Percentiles rank a stretch among this genome's conserved stretches.
Evolutionary conservation across 2,329 filamentous ascomycete genomes (phyloP).

Genomic region (Biscogniauxia mediterranea): DNA sequence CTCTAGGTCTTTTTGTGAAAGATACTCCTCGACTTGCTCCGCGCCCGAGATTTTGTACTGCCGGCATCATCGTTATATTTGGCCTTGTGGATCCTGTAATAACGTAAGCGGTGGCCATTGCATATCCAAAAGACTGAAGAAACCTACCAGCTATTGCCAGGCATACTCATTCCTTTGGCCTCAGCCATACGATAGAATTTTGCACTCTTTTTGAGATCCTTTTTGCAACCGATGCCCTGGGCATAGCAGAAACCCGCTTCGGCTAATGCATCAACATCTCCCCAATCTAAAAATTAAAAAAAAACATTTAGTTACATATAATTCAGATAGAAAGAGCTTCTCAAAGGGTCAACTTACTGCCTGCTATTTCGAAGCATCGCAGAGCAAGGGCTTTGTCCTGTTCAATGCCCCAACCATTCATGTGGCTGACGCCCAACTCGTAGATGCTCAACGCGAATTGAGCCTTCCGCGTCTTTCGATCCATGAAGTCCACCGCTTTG

Average conservation of each 20-base stretch:
- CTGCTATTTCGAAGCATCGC: constrained; percentile 94
- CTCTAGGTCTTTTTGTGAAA: constrained; percentile 60
- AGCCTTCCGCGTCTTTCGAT: constrained; percentile 80
- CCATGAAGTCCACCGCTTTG: constrained; percentile 62
- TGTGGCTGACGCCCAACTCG: constrained; percentile 91
- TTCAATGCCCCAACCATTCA: constrained; percentile 97
- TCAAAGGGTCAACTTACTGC: constrained; percentile 55
- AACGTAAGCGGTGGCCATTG: constrained; percentile 1
- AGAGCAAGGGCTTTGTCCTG: constrained; percentile 87
- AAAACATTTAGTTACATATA: constrained; percentile 23
- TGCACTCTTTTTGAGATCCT: constrained; percentile 91
- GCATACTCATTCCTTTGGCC: constrained; percentile 92
- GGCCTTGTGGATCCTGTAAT: constrained; percentile 84
- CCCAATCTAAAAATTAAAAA: constrained; percentile 70
- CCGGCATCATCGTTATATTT: constrained; percentile 75
- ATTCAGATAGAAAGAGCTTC: constrained; percentile 5
- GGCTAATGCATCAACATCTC: constrained; percentile 87
- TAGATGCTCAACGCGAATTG: constrained; percentile 96
- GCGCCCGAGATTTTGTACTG: constrained; percentile 48
- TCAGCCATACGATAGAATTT: constrained; percentile 89
- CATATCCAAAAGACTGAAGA: not conserved
- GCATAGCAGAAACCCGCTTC: constrained; percentile 97
- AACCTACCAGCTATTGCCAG: constrained; percentile 92
- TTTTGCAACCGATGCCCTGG: constrained; percentile 89
- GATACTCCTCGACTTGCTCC: constrained; percentile 75